Evolutionary conservation across 2,329 filamentous ascomycete genomes (phyloP).

Genomic region (Davidsoniella australis): DNA sequence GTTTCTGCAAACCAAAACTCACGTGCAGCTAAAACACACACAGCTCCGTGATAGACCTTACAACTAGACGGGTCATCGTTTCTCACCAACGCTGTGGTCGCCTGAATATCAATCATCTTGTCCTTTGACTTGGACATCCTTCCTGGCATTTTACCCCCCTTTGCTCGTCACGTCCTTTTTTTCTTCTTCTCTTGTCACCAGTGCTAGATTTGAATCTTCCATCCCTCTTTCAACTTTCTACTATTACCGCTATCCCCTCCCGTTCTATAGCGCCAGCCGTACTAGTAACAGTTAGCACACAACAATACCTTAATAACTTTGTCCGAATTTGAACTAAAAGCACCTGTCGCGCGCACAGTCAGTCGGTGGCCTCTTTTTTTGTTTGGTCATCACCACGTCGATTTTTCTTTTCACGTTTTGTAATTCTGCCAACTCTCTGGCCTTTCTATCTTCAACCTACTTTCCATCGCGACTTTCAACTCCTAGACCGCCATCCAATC

Average conservation of each 20-base stretch:
- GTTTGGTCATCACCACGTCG: conserved; percentile 9
- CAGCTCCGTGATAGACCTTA: no score
- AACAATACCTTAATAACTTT: no score
- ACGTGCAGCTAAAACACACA: no score
- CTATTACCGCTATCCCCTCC: conserved; percentile 6
- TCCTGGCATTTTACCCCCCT: background rate
- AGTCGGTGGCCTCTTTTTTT: conserved; percentile 11
- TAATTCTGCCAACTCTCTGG: background rate
- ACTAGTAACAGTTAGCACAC: no score
- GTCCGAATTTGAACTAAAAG: no score
- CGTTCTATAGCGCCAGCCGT: background rate
- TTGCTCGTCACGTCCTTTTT: background rate
- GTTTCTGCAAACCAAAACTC: no score
- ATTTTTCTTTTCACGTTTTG: conserved; percentile 4
- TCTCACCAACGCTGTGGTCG: background rate
- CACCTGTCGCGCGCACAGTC: no score
- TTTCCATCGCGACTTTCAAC: background rate
- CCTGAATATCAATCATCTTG: conserved; percentile 3
- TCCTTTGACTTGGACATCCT: background rate
- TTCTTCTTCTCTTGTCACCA: background rate
- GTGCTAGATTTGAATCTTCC: conserved; percentile 6
- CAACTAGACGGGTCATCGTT: no score
- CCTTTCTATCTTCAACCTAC: background rate
- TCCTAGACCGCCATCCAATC: background rate
- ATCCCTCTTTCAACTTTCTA: conserved; percentile 3